Percentiles rank a stretch among this genome's conserved stretches.
Conservation (phyloP, 805 yeast genomes). For the Isabelozyma pseudorhagii region DNA sequence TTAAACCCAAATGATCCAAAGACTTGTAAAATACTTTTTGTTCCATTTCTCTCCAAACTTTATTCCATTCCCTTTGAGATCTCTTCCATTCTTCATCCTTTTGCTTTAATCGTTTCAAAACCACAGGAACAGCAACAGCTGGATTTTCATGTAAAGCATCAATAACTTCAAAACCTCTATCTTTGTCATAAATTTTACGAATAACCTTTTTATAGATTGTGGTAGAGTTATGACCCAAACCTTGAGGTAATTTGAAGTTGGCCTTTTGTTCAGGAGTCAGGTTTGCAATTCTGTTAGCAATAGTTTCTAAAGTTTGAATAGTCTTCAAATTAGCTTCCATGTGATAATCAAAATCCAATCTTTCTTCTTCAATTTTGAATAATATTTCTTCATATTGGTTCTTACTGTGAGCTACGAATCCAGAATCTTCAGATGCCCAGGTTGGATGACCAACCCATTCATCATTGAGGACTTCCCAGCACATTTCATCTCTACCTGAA, state of each 20-base stretch:
- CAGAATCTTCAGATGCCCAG: slow-evolving; percentile 99
- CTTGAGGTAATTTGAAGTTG: slow-evolving; percentile 82
- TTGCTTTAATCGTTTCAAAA: slow-evolving; percentile 87
- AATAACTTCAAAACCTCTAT: slow-evolving; percentile 93
- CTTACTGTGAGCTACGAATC: slow-evolving; percentile 97
- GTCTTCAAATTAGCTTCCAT: slow-evolving; percentile 95
- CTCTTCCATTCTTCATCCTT: slow-evolving; percentile 99
- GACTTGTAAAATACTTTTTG: slow-evolving; percentile 92
- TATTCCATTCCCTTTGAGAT: slow-evolving; percentile 97
- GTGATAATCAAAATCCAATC: slow-evolving; percentile 94
- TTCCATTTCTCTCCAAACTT: slow-evolving; percentile 98
- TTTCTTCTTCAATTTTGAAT: slow-evolving; percentile 93
- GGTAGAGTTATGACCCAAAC: slow-evolving; percentile 85
- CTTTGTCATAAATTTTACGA: slow-evolving; percentile 88
- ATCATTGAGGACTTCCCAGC: slow-evolving; percentile 97
- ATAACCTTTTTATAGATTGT: slow-evolving; percentile 93
- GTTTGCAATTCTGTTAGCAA: slow-evolving; percentile 88
- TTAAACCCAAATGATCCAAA: slow-evolving; percentile 90
- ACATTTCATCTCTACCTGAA: slow-evolving; percentile 97
- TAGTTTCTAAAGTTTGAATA: slow-evolving; percentile 91
- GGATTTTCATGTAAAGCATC: slow-evolving; percentile 96
- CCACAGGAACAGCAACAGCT: slow-evolving; percentile 90
- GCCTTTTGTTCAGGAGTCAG: slow-evolving; percentile 91
- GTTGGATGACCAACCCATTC: slow-evolving; percentile 99
- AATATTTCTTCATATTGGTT: slow-evolving; percentile 96